Conservation (phyloP, 2,329 filamentous ascomycete genomes). For the Fusarium odoratissimum region DNA sequence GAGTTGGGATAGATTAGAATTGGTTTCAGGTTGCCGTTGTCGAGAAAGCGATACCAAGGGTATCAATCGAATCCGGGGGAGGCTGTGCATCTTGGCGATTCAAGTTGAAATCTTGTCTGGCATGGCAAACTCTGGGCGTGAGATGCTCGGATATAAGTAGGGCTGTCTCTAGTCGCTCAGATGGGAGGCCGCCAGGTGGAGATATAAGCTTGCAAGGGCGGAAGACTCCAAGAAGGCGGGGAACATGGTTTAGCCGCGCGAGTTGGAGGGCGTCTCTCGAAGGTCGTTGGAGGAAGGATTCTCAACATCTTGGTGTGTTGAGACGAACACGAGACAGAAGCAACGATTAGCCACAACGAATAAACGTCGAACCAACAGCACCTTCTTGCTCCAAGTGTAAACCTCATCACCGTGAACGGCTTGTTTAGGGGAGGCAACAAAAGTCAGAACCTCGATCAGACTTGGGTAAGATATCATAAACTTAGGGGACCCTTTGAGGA, state of each 20-base stretch:
- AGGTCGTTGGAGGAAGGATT: slow-evolving; percentile 1
- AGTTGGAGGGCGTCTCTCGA: slow-evolving; percentile 9
- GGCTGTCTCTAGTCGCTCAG: slow-evolving; percentile 3
- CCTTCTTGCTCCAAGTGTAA: neutral
- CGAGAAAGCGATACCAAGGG: neutral
- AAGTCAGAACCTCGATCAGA: neutral
- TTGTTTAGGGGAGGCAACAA: neutral
- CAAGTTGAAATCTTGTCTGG: neutral
- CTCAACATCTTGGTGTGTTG: neutral
- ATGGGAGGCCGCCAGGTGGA: slow-evolving; percentile 33
- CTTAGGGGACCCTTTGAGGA: accelerated
- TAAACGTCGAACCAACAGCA: neutral
- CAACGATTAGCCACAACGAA: slow-evolving; percentile 13
- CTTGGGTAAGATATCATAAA: neutral
- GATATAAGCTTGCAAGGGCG: slow-evolving; percentile 6
- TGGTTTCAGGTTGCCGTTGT: neutral
- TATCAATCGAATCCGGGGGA: neutral
- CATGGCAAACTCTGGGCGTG: neutral
- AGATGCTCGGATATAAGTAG: slow-evolving; percentile 22
- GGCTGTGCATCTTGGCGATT: neutral
- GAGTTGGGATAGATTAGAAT: neutral
- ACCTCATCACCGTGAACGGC: neutral
- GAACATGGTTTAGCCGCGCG: slow-evolving; percentile 6
- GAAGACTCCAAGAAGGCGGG: slow-evolving; percentile 5
- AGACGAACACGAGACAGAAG: neutral